Percentiles rank a stretch among this genome's conserved stretches.
phyloP scores from a whole-genome alignment of 768 basidiomycete genomes.

The Naganishia onofrii region DNA sequence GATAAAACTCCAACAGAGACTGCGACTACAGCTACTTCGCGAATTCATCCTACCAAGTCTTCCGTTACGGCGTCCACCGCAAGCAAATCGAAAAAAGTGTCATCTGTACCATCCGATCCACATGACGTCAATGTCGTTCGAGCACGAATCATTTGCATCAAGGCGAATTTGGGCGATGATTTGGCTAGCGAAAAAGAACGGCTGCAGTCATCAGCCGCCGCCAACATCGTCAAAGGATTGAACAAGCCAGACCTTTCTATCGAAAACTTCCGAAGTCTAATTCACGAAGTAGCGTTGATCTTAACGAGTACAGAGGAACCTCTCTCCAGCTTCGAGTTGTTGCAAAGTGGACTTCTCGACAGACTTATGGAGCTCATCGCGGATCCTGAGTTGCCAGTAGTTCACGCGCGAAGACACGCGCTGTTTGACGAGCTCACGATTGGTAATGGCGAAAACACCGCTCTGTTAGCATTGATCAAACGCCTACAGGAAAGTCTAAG shows the following conservation, averaged over 20 bases:
- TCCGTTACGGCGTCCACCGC: background rate
- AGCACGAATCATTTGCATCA: constrained; percentile 84
- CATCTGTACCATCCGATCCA: constrained; percentile 57
- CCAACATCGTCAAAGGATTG: background rate
- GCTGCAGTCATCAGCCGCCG: constrained; percentile 2
- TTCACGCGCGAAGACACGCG: constrained; percentile 65
- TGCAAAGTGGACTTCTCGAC: constrained; percentile 90
- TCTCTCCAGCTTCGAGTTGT: constrained; percentile 90
- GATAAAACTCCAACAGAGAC: background rate
- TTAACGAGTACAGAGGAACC: constrained; percentile 64
- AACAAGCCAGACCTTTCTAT: constrained; percentile 8
- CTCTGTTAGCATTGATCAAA: constrained; percentile 78
- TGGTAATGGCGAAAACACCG: constrained; percentile 55
- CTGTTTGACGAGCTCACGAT: constrained; percentile 72
- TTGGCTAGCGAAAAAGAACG: constrained; percentile 31
- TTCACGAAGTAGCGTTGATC: constrained; percentile 73
- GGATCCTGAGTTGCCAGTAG: constrained; percentile 55
- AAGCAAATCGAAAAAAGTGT: constrained; percentile 2
- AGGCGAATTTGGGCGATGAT: constrained; percentile 58
- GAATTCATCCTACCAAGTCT: background rate
- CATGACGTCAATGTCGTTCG: constrained; percentile 89
- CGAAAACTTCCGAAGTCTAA: constrained; percentile 60
- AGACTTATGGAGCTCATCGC: constrained; percentile 78
- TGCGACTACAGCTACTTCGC: constrained; percentile 23
- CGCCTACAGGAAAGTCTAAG: constrained; percentile 94